phyloP scores from a whole-genome alignment of 148 eudicot species.

The Suaeda aralocaspica region DNA sequence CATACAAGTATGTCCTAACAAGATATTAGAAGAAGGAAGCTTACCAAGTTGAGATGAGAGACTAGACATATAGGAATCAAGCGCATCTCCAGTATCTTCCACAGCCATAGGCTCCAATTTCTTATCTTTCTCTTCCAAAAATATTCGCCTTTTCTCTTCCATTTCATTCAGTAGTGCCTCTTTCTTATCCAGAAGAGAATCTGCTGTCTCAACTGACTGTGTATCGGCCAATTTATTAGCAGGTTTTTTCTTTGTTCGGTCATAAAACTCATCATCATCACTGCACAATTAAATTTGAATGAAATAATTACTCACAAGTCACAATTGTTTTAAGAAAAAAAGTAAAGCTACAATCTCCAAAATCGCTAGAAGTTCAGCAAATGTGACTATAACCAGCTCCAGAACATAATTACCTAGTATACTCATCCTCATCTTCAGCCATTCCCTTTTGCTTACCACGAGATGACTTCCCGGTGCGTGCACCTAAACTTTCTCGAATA shows the following conservation, averaged over 20 bases:
- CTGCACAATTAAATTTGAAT: conserved; percentile 27
- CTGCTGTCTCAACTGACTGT: conserved; percentile 92
- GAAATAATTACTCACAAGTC: conserved; percentile 4
- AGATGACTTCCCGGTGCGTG: conserved; percentile 51
- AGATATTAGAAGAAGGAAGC: conserved; percentile 13
- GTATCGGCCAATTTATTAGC: conserved; percentile 46
- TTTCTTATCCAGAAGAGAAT: conserved; percentile 89
- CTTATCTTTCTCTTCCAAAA: conserved; percentile 59
- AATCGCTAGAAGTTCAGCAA: neutral
- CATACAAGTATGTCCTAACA: neutral
- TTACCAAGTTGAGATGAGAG: conserved; percentile 88
- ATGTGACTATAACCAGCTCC: conserved; percentile 3
- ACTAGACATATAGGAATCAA: conserved; percentile 91
- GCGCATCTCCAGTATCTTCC: conserved; percentile 65
- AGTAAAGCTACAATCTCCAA: conserved; percentile 6
- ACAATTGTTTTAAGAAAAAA: neutral
- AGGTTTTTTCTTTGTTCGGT: conserved; percentile 69
- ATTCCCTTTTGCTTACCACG: conserved; percentile 53
- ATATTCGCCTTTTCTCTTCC: conserved; percentile 61
- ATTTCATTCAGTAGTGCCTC: conserved; percentile 59
- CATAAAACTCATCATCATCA: conserved; percentile 96
- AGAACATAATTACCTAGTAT: conserved; percentile 48
- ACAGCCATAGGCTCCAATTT: conserved; percentile 33
- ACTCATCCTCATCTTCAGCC: conserved; percentile 67
- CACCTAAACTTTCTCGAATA: conserved; percentile 87